Base-by-base conservation (phyloP, 1,139 yeast species). In the Saccharomycopsis phalli region DNA sequence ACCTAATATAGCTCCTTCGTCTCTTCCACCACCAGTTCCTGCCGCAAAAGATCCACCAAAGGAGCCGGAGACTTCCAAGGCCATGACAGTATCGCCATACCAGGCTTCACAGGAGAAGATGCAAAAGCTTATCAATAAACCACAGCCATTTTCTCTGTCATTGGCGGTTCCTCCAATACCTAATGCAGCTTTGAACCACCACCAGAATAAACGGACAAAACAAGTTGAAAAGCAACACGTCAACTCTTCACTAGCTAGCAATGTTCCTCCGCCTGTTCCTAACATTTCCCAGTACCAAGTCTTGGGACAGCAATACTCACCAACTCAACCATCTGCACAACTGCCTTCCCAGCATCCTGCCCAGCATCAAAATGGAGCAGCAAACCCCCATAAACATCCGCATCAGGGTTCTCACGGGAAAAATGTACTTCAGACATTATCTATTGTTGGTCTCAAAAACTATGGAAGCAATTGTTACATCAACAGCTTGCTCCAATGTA, bases 401-500 rank as follows among this genome's bases (percentile, higher is more conserved):
- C 6, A 16, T 14, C 63, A 65, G 42, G 54, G 59, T 45, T 64
- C 67, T 58, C 50, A 62, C n/a, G n/a, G n/a, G n/a, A n/a, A n/a
- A n/a, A 65, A 69, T 35, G 51, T 51, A 4, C 61, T 60, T 47
- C 64, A 60, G 3, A 50, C 65, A 7, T 59, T 64, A 41, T 63
- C 74, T 1, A 66, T 78, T 21, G 78, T 87, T 32, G 91, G 93
- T 0, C 58, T 81, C 36, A 62, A 73, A 38, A 81, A 81, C 53
- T 60, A 77, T 56, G 87, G 87, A 0, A 76, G 80, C 19, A 76
- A 86, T 0, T 81, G 91, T 50, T 81, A 81, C 54, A 75, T 81
- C 53, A 81, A 80, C 54, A 73, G 81, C 53, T 75, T 78, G 47
- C 56, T 81, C 17, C 93, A 81, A 53, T 65, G 82, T 46, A 52